Evolutionary conservation across 805 yeast genomes (phyloP).

Genomic region (Wickerhamiella qilinensis): DNA sequence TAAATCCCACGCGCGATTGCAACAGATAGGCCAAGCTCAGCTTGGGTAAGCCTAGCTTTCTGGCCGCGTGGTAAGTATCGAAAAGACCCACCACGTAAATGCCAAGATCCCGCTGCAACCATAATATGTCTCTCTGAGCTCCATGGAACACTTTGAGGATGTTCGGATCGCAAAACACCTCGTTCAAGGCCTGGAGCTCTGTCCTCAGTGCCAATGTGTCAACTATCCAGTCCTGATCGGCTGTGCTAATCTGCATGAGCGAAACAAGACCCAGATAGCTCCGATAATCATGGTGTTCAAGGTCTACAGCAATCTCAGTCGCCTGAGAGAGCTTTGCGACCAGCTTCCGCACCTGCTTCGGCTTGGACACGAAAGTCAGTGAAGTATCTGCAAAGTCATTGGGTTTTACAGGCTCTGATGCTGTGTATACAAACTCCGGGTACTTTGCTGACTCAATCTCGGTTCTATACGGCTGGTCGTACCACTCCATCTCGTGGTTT

Average conservation of each 20-base stretch:
- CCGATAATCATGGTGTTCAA: slow-evolving; percentile 90
- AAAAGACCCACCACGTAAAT: slow-evolving; percentile 75
- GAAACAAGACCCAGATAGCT: slow-evolving; percentile 83
- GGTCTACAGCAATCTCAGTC: slow-evolving; percentile 73
- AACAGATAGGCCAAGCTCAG: slow-evolving; percentile 72
- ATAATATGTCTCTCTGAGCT: slow-evolving; percentile 87
- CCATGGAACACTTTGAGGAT: slow-evolving; percentile 89
- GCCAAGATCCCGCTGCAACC: slow-evolving; percentile 95
- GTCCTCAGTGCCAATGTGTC: slow-evolving; percentile 73
- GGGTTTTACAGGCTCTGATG: slow-evolving; percentile 32
- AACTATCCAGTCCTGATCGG: slow-evolving; percentile 69
- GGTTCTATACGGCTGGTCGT: slow-evolving; percentile 60
- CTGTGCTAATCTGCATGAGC: slow-evolving; percentile 78
- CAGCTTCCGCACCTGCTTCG: slow-evolving; percentile 37
- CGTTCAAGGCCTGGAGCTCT: slow-evolving; percentile 49
- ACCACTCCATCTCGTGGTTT: slow-evolving; percentile 34
- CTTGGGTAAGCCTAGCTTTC: slow-evolving; percentile 60
- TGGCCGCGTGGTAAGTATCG: slow-evolving; percentile 86
- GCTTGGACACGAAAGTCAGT: slow-evolving; percentile 50
- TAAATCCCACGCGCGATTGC: slow-evolving; percentile 65
- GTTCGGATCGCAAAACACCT: slow-evolving; percentile 62
- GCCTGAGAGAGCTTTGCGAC: slow-evolving; percentile 32
- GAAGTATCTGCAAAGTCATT: slow-evolving; percentile 29
- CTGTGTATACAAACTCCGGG: slow-evolving; percentile 38
- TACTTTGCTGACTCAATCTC: slow-evolving; percentile 62